Evolutionary conservation across 352 stramenopile genomes (phyloP).

Genomic region (Phytopythium litorale): DNA sequence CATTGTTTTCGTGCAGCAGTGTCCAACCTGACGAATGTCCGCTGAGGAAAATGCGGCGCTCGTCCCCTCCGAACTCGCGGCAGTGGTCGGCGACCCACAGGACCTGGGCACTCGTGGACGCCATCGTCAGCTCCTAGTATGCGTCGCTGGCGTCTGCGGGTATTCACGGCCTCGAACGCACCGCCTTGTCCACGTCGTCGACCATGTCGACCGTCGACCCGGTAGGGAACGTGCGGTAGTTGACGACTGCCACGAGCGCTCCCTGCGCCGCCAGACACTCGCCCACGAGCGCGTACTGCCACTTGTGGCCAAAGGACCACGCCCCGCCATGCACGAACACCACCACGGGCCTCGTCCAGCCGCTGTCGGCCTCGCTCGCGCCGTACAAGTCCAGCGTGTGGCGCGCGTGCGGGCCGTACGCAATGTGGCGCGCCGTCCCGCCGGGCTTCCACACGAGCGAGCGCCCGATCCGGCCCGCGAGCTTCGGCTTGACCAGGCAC

Average conservation of each 20-base stretch:
- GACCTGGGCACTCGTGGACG: constrained; percentile 22
- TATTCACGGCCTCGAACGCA: constrained; percentile 15
- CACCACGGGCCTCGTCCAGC: constrained; percentile 56
- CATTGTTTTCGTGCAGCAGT: neutral
- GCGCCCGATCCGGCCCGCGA: constrained; percentile 38
- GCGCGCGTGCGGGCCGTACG: constrained; percentile 48
- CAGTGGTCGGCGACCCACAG: constrained; percentile 53
- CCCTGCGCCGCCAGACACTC: constrained; percentile 49
- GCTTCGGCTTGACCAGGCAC: constrained; percentile 43
- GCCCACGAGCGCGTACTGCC: constrained; percentile 69
- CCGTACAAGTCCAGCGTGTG: constrained; percentile 65
- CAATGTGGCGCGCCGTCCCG: constrained; percentile 21
- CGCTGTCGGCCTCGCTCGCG: constrained; percentile 11
- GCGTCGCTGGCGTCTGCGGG: neutral
- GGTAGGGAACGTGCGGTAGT: constrained; percentile 90
- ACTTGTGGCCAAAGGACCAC: constrained; percentile 81
- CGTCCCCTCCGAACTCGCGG: constrained; percentile 44
- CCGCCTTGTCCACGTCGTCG: constrained; percentile 76
- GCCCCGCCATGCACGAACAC: constrained; percentile 91
- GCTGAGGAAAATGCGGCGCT: constrained; percentile 40
- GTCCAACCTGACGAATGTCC: constrained; percentile 59
- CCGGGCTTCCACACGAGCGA: constrained; percentile 35
- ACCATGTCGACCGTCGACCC: constrained; percentile 86
- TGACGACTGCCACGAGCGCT: constrained; percentile 83
- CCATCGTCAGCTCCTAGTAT: constrained; percentile 2